These are phyloP conservation scores for Ogataea paradorogensis DNA, from an alignment of 805 yeast genomes.

Conservation along the genomic window DNA sequence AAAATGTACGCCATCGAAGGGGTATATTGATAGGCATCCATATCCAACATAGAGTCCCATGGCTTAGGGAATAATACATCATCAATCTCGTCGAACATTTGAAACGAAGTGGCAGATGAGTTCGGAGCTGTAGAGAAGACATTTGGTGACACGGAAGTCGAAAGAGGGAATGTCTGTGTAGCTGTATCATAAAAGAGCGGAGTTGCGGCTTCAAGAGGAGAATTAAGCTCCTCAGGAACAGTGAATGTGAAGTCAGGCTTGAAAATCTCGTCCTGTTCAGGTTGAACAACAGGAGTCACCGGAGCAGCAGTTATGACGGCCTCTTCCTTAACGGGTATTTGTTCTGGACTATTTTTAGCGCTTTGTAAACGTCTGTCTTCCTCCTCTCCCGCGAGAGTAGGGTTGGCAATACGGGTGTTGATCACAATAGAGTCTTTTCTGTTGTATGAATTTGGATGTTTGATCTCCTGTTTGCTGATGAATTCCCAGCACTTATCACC, in stretches of 20 bases:
- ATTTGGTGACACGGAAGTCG: neutral
- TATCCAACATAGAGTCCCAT: constrained; percentile 3
- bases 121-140: constrained; percentile 1
- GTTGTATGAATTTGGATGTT: constrained; percentile 15
- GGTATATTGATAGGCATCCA: constrained; percentile 14
- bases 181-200: constrained; percentile 7
- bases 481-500: constrained; percentile 79
- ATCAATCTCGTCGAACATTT: constrained; percentile 18
- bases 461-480: constrained; percentile 36
- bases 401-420: constrained; percentile 33
- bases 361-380: neutral
- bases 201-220: constrained; percentile 15
- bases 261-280: constrained; percentile 2
- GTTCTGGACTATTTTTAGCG: neutral
- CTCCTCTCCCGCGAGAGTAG: constrained; percentile 27
- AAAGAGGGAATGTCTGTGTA: neutral
- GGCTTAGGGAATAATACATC: constrained; percentile 7
- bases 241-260: constrained; percentile 7
- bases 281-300: neutral
- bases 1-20: constrained; percentile 19
- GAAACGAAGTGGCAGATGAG: constrained; percentile 12
- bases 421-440: constrained; percentile 27
- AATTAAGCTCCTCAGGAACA: constrained; percentile 8
- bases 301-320: neutral
- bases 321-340: neutral